Conservation (phyloP, 2,329 filamentous ascomycete genomes). For the Xylaria sp. region DNA sequence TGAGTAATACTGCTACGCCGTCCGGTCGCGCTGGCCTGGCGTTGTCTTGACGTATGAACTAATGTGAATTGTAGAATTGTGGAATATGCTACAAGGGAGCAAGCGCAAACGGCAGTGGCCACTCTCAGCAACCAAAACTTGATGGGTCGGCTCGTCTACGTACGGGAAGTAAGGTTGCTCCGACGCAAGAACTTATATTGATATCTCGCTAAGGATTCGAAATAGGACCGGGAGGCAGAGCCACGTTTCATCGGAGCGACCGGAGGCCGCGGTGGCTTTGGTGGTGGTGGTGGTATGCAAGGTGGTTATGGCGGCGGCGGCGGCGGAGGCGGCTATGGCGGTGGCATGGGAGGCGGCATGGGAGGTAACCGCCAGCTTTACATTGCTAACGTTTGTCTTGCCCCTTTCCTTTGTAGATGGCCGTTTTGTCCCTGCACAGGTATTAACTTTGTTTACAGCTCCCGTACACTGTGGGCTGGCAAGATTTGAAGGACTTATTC, state of each 20-base stretch:
- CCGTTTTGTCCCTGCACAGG: slow-evolving; percentile 34
- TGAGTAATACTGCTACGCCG: slow-evolving; percentile 65
- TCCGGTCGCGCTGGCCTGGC: neutral
- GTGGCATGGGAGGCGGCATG: slow-evolving; percentile 59
- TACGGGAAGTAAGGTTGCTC: slow-evolving; percentile 80
- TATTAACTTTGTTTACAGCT: slow-evolving; percentile 69
- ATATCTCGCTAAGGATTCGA: slow-evolving; percentile 40
- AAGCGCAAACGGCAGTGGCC: slow-evolving; percentile 97
- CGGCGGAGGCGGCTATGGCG: slow-evolving; percentile 65
- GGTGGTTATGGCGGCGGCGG: slow-evolving; percentile 67
- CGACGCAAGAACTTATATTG: slow-evolving; percentile 31
- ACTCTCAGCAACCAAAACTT: slow-evolving; percentile 99
- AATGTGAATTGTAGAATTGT: slow-evolving; percentile 79
- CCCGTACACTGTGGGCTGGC: slow-evolving; percentile 97
- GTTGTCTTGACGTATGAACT: slow-evolving; percentile 43
- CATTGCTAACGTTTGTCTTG: slow-evolving; percentile 91
- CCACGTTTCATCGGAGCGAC: slow-evolving; percentile 90
- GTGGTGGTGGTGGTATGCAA: slow-evolving; percentile 58
- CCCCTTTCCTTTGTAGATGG: slow-evolving; percentile 51
- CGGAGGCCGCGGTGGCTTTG: slow-evolving; percentile 64
- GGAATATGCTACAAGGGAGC: slow-evolving; percentile 99
- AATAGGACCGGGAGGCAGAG: slow-evolving; percentile 94
- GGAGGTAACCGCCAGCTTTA: slow-evolving; percentile 90
- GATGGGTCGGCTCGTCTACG: slow-evolving; percentile 98
- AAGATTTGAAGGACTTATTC: slow-evolving; percentile 98